Evolutionary conservation across 768 basidiomycete species (phyloP).

Genomic region (Termitomyces sp.): DNA sequence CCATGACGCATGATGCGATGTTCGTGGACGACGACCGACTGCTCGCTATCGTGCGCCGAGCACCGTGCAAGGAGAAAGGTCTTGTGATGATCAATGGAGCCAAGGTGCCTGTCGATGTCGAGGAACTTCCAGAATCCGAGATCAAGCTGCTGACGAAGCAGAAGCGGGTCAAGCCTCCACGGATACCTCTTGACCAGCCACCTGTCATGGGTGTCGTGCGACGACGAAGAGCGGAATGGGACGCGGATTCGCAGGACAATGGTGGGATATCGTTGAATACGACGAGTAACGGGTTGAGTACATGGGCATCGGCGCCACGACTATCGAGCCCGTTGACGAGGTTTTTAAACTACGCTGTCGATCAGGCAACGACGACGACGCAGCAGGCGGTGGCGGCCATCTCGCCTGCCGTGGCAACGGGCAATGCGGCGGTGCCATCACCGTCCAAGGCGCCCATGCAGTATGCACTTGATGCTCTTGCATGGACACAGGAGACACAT

Average conservation of each 20-base stretch:
- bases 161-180: constrained; percentile 81
- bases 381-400: constrained; percentile 79
- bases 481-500: constrained; percentile 76
- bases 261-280: constrained; percentile 16
- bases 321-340: constrained; percentile 67
- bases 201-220: constrained; percentile 73
- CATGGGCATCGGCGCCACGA: constrained; percentile 59
- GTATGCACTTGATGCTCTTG: constrained; percentile 76
- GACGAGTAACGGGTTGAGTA: constrained; percentile 15
- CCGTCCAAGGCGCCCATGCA: constrained; percentile 70
- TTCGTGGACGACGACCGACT: constrained; percentile 76
- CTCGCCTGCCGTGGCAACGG: constrained; percentile 47
- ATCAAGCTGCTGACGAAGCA: constrained; percentile 77
- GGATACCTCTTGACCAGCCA: constrained; percentile 93
- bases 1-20: constrained; percentile 82
- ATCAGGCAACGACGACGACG: constrained; percentile 69
- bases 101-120: constrained; percentile 79
- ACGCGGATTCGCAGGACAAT: constrained; percentile 40
- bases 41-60: constrained; percentile 69
- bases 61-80: constrained; percentile 76
- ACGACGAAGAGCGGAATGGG: constrained; percentile 70
- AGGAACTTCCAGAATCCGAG: constrained; percentile 84
- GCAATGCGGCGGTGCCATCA: constrained; percentile 41
- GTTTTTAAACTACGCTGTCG: constrained; percentile 73
- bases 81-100: constrained; percentile 87